Evolutionary conservation across 495 filamentous ascomycete species (phyloP), one percentile per base, ranked within the genome.

Genomic region (Xylaria curta): DNA sequence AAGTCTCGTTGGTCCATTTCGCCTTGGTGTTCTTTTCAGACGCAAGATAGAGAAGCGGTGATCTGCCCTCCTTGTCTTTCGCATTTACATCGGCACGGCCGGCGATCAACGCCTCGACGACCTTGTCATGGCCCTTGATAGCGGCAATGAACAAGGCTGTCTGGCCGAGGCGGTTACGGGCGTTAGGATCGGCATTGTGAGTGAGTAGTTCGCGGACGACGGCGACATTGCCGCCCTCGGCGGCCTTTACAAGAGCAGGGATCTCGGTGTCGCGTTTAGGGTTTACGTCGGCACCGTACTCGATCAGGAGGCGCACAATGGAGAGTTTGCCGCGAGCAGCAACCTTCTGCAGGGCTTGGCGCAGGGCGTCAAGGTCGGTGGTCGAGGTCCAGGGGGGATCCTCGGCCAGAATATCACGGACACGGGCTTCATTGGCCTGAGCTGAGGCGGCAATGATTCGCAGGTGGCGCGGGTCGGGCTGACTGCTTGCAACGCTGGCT

Each of bases 121-220:
- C 75, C 70, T 87, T 82, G 58, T 82, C 83, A 72, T 87, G 82
- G 24, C 87, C 88, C 73, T 84, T 85, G 81, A 85, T 84, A 24
- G 88, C 87, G n/a, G 89, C 89, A 3, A 82, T 85, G 83, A 90
- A 90, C 47, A 92, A 73, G 44, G 84, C 86, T 42, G 87, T 89
- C 71, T 81, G 79, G 13, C 73, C 72, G 47, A 70, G 73, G 12
- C 76, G 76, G 63, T 74, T 76, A 17, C 76, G 76, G 54, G 71
- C 78, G 69, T 78, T 75, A 33, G 73, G 73, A n/a, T 79, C 76
- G 46, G 79, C 79, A 26, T 70, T 53, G 36, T 72, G 75, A 31
- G 70, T 71, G 36, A 81, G 68, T 56, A 81, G 59, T 33, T 78
- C 79, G 17, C 65, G 46, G 12, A 79, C 76, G 44, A 81, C 66